These are phyloP conservation scores for Cicer pinnatifidum DNA, from an alignment of 306 rosid genomes.

Conservation along the genomic window DNA sequence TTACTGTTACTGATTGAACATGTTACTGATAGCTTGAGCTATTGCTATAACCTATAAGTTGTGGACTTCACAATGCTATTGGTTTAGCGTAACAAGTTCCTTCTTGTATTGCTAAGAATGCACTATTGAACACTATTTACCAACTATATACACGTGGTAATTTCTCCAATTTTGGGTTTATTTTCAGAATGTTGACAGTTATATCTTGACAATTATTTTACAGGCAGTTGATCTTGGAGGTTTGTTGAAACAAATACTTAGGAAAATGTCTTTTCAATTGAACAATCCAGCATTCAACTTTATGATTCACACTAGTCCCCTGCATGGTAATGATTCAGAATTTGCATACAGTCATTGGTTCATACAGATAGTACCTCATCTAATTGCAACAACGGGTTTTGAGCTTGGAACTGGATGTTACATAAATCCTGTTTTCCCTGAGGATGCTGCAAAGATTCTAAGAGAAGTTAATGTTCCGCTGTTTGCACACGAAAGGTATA, in stretches of 20 bases:
- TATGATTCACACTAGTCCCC: slow-evolving; percentile 76
- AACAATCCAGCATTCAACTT: slow-evolving; percentile 80
- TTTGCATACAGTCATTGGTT: slow-evolving; percentile 71
- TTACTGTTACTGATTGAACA: slow-evolving; percentile 2
- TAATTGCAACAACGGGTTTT: slow-evolving; percentile 67
- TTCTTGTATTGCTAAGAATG: not conserved
- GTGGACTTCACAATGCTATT: slow-evolving; percentile 10
- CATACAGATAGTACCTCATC: slow-evolving; percentile 80
- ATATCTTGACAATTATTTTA: slow-evolving; percentile 40
- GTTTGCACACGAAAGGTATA: slow-evolving; percentile 26
- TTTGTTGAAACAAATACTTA: slow-evolving; percentile 68
- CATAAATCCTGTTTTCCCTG: slow-evolving; percentile 84
- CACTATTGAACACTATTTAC: slow-evolving; percentile 7
- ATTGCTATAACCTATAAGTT: slow-evolving; percentile 16
- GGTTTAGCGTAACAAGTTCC: not conserved
- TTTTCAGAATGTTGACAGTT: not conserved
- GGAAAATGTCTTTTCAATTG: slow-evolving; percentile 75
- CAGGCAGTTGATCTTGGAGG: slow-evolving; percentile 85
- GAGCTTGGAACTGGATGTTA: slow-evolving; percentile 83
- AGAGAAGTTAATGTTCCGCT: slow-evolving; percentile 64
- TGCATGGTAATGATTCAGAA: slow-evolving; percentile 51
- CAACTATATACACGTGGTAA: slow-evolving; percentile 8
- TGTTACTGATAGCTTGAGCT: slow-evolving; percentile 16
- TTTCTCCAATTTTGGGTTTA: not conserved
- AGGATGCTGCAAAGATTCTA: slow-evolving; percentile 82